phyloP scores from a whole-genome alignment of 1,284 basidiomycete genomes.

The Austroboletus niveus region DNA sequence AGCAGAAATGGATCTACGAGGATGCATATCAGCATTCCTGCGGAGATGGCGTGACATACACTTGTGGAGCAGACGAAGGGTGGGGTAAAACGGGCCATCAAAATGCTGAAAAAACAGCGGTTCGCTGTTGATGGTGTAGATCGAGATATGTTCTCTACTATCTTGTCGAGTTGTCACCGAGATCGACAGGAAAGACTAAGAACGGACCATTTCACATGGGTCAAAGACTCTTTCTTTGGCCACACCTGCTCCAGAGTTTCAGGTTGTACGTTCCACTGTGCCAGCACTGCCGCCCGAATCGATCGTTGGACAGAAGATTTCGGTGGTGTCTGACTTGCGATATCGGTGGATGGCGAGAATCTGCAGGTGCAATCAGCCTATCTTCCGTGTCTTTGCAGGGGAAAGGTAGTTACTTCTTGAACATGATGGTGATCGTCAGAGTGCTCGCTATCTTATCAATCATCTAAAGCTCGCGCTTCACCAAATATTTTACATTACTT shows the following conservation, averaged over 20 bases:
- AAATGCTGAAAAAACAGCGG: slow-evolving; percentile 98
- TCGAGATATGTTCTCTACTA: slow-evolving; percentile 94
- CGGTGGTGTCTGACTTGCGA: slow-evolving; percentile 90
- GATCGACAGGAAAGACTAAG: slow-evolving; percentile 25
- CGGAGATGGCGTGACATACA: slow-evolving; percentile 53
- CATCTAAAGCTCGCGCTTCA: slow-evolving; percentile 13
- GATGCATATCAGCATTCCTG: slow-evolving; percentile 1
- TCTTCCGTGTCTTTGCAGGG: not conserved
- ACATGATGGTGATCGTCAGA: slow-evolving; percentile 29
- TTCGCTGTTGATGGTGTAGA: slow-evolving; percentile 84
- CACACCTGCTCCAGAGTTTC: slow-evolving; percentile 89
- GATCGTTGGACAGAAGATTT: slow-evolving; percentile 93
- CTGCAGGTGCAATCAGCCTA: slow-evolving; percentile 42
- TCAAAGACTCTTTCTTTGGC: slow-evolving; percentile 97
- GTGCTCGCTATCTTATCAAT: slow-evolving; percentile 15
- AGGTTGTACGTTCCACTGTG: slow-evolving; percentile 82
- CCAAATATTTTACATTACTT: slow-evolving; percentile 29
- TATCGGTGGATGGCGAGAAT: slow-evolving; percentile 84
- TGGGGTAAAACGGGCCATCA: slow-evolving; percentile 91
- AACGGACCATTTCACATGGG: slow-evolving; percentile 91
- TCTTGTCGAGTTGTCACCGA: slow-evolving; percentile 17
- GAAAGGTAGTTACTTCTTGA: slow-evolving; percentile 29
- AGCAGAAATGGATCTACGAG: slow-evolving; percentile 85
- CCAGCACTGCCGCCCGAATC: slow-evolving; percentile 78
- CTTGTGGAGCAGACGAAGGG: slow-evolving; percentile 85